phyloP scores from a whole-genome alignment of 78 protist genomes.

The Pigoraptor vietnamica region DNA sequence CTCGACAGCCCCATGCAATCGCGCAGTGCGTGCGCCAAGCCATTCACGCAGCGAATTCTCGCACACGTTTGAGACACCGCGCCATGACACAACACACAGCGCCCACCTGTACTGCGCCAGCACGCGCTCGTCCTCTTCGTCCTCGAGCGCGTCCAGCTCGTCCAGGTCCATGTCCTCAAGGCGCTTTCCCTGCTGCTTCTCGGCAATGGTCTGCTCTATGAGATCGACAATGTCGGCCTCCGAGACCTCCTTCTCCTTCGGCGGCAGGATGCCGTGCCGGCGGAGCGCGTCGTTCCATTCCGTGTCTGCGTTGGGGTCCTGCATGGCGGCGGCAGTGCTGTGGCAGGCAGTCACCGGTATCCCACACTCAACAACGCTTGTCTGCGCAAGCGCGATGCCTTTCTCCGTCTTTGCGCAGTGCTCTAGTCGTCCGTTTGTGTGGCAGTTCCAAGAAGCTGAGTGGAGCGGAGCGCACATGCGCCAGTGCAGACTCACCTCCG shows the following conservation, averaged over 20 bases:
- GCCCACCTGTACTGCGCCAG: conserved; percentile 11
- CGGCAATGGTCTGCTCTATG: conserved; percentile 2
- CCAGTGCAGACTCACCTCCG: too few relatives aligned
- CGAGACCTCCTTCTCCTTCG: conserved; percentile 1
- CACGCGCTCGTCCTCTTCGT: conserved; percentile 31
- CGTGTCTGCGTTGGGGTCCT: conserved; percentile 39
- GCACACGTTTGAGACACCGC: background rate
- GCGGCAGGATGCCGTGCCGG: conserved; percentile 22
- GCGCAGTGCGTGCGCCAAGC: too few relatives aligned
- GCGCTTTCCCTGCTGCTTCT: background rate
- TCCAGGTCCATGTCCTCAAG: conserved; percentile 22
- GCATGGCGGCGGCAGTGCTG: too few relatives aligned
- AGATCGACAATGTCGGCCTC: background rate
- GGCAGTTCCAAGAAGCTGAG: too few relatives aligned
- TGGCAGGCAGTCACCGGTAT: too few relatives aligned
- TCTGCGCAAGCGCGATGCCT: too few relatives aligned
- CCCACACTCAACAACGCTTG: too few relatives aligned
- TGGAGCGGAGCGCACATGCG: too few relatives aligned
- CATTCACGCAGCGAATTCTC: too few relatives aligned
- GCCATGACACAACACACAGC: background rate
- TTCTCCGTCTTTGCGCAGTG: too few relatives aligned
- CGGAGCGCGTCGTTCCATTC: conserved; percentile 48
- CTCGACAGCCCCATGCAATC: too few relatives aligned
- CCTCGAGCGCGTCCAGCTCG: conserved; percentile 41
- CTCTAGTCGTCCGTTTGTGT: too few relatives aligned